Conservation (phyloP, 2,329 filamentous ascomycete genomes). For the Diaporthe helianthi region DNA sequence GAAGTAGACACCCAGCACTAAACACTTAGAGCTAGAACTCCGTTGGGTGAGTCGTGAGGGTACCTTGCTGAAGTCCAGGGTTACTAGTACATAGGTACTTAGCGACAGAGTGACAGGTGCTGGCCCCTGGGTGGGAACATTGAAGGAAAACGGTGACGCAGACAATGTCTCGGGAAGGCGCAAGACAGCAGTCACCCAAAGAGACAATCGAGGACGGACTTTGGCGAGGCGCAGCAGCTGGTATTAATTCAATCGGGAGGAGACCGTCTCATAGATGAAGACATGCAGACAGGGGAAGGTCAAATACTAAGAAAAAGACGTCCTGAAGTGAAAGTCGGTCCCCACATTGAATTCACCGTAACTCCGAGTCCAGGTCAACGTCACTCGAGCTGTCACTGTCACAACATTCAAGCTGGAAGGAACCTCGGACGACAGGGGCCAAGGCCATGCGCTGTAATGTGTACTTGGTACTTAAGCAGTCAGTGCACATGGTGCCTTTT, state of each 20-base stretch:
- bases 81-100: no score
- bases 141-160: slow-evolving; percentile 14
- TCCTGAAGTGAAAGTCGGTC: no score
- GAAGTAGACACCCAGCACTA: background rate
- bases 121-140: background rate
- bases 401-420: background rate
- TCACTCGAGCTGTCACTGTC: no score
- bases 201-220: background rate
- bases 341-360: background rate
- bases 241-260: background rate
- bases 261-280: slow-evolving; percentile 2
- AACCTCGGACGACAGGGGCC: background rate
- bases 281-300: background rate
- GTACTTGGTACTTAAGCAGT: no score
- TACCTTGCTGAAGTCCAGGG: no score
- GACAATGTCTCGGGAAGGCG: slow-evolving; percentile 31
- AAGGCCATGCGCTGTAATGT: background rate
- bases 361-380: no score
- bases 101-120: background rate
- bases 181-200: slow-evolving; percentile 25
- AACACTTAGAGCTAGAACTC: no score
- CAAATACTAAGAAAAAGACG: background rate
- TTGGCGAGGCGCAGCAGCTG: slow-evolving; percentile 32
- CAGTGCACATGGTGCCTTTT: no score
- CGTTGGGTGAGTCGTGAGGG: slow-evolving; percentile 11